Evolutionary conservation across 495 filamentous ascomycete genomes (phyloP).

Genomic region (Daldinia bambusicola): DNA sequence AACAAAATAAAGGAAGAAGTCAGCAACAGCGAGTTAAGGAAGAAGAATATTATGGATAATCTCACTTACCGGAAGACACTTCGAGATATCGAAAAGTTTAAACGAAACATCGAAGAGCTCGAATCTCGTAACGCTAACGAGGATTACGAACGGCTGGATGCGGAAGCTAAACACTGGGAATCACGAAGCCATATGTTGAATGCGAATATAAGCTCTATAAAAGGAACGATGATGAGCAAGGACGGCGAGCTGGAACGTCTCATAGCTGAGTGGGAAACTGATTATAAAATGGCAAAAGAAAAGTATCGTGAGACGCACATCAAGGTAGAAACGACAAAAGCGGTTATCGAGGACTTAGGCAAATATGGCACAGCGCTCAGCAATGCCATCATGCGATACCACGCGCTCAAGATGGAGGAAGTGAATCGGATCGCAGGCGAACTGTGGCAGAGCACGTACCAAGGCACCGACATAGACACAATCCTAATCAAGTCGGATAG

Average conservation of each 20-base stretch:
- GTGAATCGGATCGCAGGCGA: constrained; percentile 96
- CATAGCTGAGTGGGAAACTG: constrained; percentile 79
- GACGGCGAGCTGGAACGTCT: constrained; percentile 78
- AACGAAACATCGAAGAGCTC: constrained; percentile 77
- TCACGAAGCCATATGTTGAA: constrained; percentile 67
- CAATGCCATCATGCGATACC: constrained; percentile 96
- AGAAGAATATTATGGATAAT: constrained; percentile 86
- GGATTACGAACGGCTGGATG: constrained; percentile 77
- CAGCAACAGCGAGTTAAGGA: constrained; percentile 78
- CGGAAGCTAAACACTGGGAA: constrained; percentile 72
- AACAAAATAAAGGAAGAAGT: constrained; percentile 83
- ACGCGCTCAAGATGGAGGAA: constrained; percentile 96
- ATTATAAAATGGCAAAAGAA: constrained; percentile 83
- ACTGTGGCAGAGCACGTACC: constrained; percentile 96
- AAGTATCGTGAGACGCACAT: constrained; percentile 90
- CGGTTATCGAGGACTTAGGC: constrained; percentile 87
- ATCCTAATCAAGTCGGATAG: constrained; percentile 93
- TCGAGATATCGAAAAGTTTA: constrained; percentile 71
- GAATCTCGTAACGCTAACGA: constrained; percentile 82
- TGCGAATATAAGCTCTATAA: constrained; percentile 62
- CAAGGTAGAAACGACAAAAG: constrained; percentile 91
- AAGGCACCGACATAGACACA: constrained; percentile 96
- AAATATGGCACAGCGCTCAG: constrained; percentile 84
- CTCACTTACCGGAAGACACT: constrained; percentile 80
- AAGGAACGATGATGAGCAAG: constrained; percentile 80